Conservation (phyloP, 176 grass and related monocot species). For the Zizania latifolia region DNA sequence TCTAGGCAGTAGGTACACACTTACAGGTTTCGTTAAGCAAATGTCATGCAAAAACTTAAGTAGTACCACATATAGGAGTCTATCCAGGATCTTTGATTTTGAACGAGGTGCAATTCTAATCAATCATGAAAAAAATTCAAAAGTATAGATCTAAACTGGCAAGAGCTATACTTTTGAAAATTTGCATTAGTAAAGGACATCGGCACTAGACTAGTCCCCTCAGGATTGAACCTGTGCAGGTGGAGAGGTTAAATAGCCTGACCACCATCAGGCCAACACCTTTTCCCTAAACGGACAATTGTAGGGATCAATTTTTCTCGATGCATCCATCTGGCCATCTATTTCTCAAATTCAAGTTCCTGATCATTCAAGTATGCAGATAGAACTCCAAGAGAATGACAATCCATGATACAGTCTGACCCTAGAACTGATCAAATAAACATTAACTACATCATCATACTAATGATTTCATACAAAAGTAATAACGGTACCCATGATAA, state of each 20-base stretch:
- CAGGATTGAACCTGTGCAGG: neutral
- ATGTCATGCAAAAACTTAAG: slow-evolving; percentile 33
- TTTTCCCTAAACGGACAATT: neutral
- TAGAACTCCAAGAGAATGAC: neutral
- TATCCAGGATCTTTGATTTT: neutral
- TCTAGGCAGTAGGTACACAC: neutral
- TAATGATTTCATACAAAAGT: slow-evolving; percentile 24
- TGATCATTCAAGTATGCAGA: neutral
- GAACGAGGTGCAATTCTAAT: neutral
- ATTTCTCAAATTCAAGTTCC: slow-evolving; percentile 7
- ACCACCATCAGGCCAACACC: neutral
- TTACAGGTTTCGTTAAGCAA: neutral
- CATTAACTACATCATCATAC: slow-evolving; percentile 18
- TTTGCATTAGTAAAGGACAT: neutral
- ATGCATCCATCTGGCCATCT: neutral
- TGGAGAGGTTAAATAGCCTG: neutral
- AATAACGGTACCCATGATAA: slow-evolving; percentile 21
- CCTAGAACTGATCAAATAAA: neutral
- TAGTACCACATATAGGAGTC: neutral
- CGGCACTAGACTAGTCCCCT: neutral
- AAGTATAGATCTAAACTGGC: neutral
- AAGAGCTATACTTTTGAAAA: neutral
- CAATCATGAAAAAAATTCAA: neutral
- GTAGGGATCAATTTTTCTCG: neutral
- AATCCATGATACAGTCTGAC: neutral